These are phyloP conservation scores for Neoboletus subvelutipes DNA, from an alignment of 768 basidiomycete genomes.

Conservation along the genomic window DNA sequence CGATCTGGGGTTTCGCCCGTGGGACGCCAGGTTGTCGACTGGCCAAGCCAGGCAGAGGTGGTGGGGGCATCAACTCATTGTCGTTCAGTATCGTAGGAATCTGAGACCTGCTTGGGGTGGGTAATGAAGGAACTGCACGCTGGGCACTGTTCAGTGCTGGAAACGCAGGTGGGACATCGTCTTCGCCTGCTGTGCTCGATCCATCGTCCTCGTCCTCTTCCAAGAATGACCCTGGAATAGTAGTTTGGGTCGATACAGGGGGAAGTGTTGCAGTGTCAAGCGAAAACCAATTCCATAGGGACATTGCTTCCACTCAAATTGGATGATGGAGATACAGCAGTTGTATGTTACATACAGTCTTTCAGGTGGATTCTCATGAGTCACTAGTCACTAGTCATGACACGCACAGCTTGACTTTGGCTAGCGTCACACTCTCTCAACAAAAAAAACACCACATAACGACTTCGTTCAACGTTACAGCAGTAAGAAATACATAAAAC, in stretches of 20 bases:
- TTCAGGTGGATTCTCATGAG: no score
- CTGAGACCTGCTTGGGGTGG: neutral
- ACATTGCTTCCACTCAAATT: slow-evolving; percentile 20
- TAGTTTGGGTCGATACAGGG: neutral
- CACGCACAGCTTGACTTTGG: no score
- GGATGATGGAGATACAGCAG: no score
- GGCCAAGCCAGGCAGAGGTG: slow-evolving; percentile 43
- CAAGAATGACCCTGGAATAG: slow-evolving; percentile 25
- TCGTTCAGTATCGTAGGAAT: slow-evolving; percentile 42
- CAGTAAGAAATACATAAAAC: neutral
- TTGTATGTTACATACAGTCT: no score
- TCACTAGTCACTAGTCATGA: no score
- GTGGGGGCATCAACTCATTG: slow-evolving; percentile 52
- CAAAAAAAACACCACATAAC: neutral
- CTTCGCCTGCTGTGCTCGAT: slow-evolving; percentile 42
- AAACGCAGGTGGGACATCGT: slow-evolving; percentile 71
- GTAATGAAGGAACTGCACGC: slow-evolving; percentile 40
- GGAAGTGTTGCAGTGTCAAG: slow-evolving; percentile 28
- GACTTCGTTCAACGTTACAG: neutral
- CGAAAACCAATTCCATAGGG: slow-evolving; percentile 58
- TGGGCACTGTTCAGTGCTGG: slow-evolving; percentile 73
- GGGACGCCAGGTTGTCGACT: slow-evolving; percentile 35
- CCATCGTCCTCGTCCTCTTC: slow-evolving; percentile 37
- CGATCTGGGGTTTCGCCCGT: slow-evolving; percentile 16
- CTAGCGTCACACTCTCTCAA: no score